phyloP scores from a whole-genome alignment of 345 rosid genomes.

The Aurinia saxatilis region DNA sequence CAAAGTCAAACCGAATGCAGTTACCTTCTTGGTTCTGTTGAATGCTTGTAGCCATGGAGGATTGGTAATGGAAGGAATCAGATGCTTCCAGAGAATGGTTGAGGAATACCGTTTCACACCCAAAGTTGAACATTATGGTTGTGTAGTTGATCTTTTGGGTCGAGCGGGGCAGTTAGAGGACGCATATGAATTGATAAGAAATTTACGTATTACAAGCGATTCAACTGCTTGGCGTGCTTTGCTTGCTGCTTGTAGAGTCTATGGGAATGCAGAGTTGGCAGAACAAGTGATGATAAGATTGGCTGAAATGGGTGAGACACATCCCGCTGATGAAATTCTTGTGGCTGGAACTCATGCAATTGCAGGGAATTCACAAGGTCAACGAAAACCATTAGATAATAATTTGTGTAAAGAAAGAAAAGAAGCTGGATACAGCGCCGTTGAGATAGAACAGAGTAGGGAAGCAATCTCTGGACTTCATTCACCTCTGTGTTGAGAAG shows the following conservation, averaged over 20 bases:
- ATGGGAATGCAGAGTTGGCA: constrained; percentile 46
- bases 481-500: neutral
- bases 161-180: constrained; percentile 61
- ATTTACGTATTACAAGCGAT: constrained; percentile 41
- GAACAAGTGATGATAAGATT: constrained; percentile 34
- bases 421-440: constrained; percentile 50
- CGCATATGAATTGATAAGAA: constrained; percentile 42
- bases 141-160: constrained; percentile 60
- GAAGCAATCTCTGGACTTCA: neutral
- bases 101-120: constrained; percentile 35
- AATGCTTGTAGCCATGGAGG: constrained; percentile 72
- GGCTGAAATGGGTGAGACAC: constrained; percentile 34
- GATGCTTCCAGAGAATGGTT: constrained; percentile 50
- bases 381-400: neutral
- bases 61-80: constrained; percentile 41
- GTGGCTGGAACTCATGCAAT: constrained; percentile 41
- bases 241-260: constrained; percentile 60
- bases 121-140: constrained; percentile 55
- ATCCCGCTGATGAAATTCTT: constrained; percentile 52
- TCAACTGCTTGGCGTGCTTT: constrained; percentile 59
- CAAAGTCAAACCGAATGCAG: constrained; percentile 41
- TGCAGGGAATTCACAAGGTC: constrained; percentile 42
- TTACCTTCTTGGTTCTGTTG: constrained; percentile 56
- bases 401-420: constrained; percentile 24
- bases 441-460: constrained; percentile 28